phyloP scores from a whole-genome alignment of 331 rosid species.

The Telfairia occidentalis region DNA sequence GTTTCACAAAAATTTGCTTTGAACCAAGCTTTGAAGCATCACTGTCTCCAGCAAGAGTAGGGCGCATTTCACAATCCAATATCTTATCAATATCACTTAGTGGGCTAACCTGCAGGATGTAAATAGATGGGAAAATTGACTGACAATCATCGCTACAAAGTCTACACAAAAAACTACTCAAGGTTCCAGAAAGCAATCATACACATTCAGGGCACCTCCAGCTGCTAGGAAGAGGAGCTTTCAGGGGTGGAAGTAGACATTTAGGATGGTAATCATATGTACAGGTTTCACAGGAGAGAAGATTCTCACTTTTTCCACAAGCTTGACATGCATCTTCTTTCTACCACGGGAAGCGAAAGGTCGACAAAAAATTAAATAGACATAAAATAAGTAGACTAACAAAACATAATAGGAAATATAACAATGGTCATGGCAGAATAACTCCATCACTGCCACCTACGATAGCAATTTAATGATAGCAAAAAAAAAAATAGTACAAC shows the following conservation, averaged over 20 bases:
- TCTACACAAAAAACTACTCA: conserved; percentile 8
- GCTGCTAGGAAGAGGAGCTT: conserved; percentile 44
- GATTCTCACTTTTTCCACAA: conserved; percentile 75
- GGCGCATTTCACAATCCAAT: conserved; percentile 91
- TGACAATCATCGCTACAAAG: conserved; percentile 11
- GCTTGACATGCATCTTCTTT: conserved; percentile 93
- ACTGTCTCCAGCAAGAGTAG: conserved; percentile 57
- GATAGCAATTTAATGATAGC: too few relatives aligned
- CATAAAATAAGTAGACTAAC: neutral
- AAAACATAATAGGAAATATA: neutral
- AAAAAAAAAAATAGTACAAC: too few relatives aligned
- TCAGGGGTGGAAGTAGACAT: conserved; percentile 75
- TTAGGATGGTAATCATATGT: conserved; percentile 72
- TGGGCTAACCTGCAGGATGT: conserved; percentile 76
- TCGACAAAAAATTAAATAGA: neutral
- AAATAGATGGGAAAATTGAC: neutral
- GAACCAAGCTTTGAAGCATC: conserved; percentile 63
- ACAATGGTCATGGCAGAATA: neutral
- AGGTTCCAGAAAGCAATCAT: conserved; percentile 26
- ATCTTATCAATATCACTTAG: conserved; percentile 79
- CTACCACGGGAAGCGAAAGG: conserved; percentile 17
- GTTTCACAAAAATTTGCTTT: conserved; percentile 86
- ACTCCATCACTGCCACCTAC: neutral
- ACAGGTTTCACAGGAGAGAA: conserved; percentile 75
- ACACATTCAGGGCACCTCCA: conserved; percentile 99